Percentiles rank a stretch among this genome's conserved stretches.
Conservation (phyloP, 768 basidiomycete genomes). For the Lactifluus subvellereus region DNA sequence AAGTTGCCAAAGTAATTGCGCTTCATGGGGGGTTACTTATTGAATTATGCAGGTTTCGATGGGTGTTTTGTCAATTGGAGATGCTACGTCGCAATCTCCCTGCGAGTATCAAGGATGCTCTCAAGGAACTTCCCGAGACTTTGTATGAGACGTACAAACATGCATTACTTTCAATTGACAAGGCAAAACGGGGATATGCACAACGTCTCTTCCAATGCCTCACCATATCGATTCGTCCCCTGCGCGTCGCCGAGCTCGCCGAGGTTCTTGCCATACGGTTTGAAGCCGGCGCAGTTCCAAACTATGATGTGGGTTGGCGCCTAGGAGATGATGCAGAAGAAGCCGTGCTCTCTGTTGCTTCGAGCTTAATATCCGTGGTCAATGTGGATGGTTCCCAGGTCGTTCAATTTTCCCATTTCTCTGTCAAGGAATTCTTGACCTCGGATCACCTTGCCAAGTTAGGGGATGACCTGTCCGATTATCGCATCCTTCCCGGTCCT, state of each 20-base stretch:
- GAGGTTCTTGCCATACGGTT: not conserved
- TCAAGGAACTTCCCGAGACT: not conserved
- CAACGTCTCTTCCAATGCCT: conserved; percentile 2
- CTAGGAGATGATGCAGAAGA: not conserved
- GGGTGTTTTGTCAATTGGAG: not conserved
- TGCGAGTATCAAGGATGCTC: not conserved
- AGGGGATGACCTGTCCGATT: not conserved
- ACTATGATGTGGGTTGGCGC: not conserved
- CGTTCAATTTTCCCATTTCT: conserved; percentile 10
- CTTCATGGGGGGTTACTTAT: not conserved
- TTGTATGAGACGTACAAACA: conserved; percentile 5
- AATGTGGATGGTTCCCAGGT: not conserved
- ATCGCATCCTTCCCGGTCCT: not conserved
- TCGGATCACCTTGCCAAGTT: not conserved
- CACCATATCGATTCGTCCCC: conserved; percentile 1
- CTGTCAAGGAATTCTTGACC: conserved; percentile 5
- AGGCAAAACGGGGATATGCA: conserved; percentile 1
- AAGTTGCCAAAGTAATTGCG: not conserved
- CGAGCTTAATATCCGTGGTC: conserved; percentile 2
- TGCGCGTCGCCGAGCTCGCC: conserved; percentile 1
- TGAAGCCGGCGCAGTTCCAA: not conserved
- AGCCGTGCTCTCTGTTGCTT: conserved; percentile 6
- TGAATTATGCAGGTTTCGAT: not conserved
- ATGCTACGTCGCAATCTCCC: not conserved
- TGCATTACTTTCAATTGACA: not conserved